phyloP scores from a whole-genome alignment of 192 early-diverging fungal genomes.

The Linnemannia schmuckeri region DNA sequence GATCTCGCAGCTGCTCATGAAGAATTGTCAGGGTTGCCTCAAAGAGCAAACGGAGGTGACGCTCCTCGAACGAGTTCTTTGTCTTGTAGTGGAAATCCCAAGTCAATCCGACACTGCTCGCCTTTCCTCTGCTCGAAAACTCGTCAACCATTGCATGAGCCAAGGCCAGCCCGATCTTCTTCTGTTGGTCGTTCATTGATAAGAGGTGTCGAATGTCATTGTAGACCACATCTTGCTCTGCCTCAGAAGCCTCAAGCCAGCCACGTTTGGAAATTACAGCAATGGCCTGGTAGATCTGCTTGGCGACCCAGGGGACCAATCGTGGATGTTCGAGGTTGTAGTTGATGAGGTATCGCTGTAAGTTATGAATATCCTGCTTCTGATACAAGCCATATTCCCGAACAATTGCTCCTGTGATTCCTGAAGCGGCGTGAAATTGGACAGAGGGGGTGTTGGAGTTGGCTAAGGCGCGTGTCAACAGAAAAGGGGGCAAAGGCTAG shows the following conservation, averaged over 20 bases:
- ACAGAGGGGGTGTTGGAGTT: slow-evolving; percentile 63
- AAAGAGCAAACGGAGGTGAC: slow-evolving; percentile 65
- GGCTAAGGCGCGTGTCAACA: slow-evolving; percentile 52
- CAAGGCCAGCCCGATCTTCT: slow-evolving; percentile 63
- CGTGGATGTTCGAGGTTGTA: slow-evolving; percentile 68
- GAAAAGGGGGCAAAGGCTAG: neutral
- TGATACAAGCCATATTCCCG: slow-evolving; percentile 71
- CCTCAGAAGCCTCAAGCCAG: slow-evolving; percentile 67
- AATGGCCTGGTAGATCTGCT: slow-evolving; percentile 68
- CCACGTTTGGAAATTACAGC: slow-evolving; percentile 76
- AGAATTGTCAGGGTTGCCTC: slow-evolving; percentile 63
- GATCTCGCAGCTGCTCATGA: slow-evolving; percentile 59
- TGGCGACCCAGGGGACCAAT: slow-evolving; percentile 65
- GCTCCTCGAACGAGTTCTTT: slow-evolving; percentile 74
- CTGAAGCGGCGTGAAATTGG: slow-evolving; percentile 73
- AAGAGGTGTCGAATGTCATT: slow-evolving; percentile 63
- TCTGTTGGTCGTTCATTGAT: slow-evolving; percentile 59
- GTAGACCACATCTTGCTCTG: slow-evolving; percentile 69
- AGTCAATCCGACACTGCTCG: slow-evolving; percentile 71
- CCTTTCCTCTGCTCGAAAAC: slow-evolving; percentile 69
- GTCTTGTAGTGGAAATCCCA: slow-evolving; percentile 77
- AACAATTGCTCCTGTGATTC: slow-evolving; percentile 66
- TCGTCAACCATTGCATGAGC: slow-evolving; percentile 71
- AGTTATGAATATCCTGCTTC: slow-evolving; percentile 61
- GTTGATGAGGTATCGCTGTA: slow-evolving; percentile 71